Evolutionary conservation across 73 alveolate genomes (phyloP).

Genomic region (Durusdinium trenchii): DNA sequence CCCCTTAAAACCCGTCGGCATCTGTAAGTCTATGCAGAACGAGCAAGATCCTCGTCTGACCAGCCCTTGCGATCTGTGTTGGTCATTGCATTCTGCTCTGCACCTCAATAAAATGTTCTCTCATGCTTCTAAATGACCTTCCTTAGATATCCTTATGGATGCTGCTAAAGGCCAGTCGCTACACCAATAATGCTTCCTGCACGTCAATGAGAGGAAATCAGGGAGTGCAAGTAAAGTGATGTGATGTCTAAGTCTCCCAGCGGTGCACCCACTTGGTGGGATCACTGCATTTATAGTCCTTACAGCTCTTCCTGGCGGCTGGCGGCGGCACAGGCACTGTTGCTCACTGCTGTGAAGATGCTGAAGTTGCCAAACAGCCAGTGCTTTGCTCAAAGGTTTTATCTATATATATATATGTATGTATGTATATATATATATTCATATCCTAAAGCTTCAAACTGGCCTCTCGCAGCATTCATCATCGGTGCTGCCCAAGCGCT

Average conservation of each 20-base stretch:
- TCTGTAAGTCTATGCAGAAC: too few relatives aligned
- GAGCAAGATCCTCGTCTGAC: constrained; percentile 28
- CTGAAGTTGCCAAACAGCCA: too few relatives aligned
- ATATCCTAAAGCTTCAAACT: too few relatives aligned
- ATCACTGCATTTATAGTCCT: constrained; percentile 69
- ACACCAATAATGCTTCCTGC: not conserved
- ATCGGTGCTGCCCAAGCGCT: constrained; percentile 82
- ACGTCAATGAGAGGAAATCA: too few relatives aligned
- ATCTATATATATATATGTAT: too few relatives aligned
- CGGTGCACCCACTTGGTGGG: constrained; percentile 73
- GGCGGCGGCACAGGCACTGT: too few relatives aligned
- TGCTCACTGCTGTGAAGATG: too few relatives aligned
- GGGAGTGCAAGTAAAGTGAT: not conserved
- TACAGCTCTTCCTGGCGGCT: constrained; percentile 19
- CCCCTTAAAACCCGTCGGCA: too few relatives aligned
- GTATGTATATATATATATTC: too few relatives aligned
- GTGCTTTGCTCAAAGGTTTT: too few relatives aligned
- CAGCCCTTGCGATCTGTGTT: constrained; percentile 79
- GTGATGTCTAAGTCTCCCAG: not conserved
- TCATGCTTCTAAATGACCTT: too few relatives aligned
- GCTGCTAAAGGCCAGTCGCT: not conserved
- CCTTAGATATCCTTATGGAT: not conserved
- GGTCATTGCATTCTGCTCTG: constrained; percentile 63
- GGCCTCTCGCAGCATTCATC: constrained; percentile 82
- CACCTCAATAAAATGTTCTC: not conserved